These are phyloP conservation scores for Microascus cirrosus DNA, from an alignment of 2,329 filamentous ascomycete genomes.

Conservation along the genomic window DNA sequence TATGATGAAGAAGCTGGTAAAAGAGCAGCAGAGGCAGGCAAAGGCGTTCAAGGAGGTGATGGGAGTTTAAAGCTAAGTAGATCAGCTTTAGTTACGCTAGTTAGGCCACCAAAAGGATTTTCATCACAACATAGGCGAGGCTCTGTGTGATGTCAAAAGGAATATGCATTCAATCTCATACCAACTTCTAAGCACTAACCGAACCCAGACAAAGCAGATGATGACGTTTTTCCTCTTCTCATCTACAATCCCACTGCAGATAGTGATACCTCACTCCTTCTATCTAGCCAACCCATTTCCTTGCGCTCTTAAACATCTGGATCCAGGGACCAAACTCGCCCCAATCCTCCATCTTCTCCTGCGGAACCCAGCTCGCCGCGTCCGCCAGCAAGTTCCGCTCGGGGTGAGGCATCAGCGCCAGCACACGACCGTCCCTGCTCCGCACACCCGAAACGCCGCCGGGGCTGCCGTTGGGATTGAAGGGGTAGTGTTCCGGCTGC, in stretches of 20 bases:
- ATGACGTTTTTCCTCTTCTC: neutral
- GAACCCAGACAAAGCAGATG: too few species aligned
- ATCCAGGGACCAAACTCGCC: constrained; percentile 79
- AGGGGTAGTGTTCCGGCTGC: constrained; percentile 60
- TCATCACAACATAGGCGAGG: too few species aligned
- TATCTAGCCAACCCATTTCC: constrained; percentile 66
- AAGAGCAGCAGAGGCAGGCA: constrained; percentile 86
- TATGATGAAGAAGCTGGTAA: constrained; percentile 69
- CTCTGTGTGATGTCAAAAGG: too few species aligned
- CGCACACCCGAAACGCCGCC: constrained; percentile 71
- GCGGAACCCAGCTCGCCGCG: constrained; percentile 63
- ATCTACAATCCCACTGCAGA: too few species aligned
- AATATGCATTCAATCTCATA: too few species aligned
- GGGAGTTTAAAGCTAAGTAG: neutral
- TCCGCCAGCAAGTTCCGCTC: constrained; percentile 80
- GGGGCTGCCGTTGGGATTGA: constrained; percentile 77
- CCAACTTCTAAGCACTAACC: too few species aligned
- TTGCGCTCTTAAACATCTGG: constrained; percentile 75
- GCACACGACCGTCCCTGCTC: constrained; percentile 64
- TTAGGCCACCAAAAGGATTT: too few species aligned
- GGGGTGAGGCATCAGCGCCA: constrained; percentile 90
- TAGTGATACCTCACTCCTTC: too few species aligned
- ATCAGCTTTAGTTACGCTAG: neutral
- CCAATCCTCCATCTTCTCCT: constrained; percentile 49
- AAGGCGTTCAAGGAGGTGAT: constrained; percentile 58